These are phyloP conservation scores for Dactylellina haptotyla DNA, from an alignment of 2,329 filamentous ascomycete species.

Conservation along the genomic window DNA sequence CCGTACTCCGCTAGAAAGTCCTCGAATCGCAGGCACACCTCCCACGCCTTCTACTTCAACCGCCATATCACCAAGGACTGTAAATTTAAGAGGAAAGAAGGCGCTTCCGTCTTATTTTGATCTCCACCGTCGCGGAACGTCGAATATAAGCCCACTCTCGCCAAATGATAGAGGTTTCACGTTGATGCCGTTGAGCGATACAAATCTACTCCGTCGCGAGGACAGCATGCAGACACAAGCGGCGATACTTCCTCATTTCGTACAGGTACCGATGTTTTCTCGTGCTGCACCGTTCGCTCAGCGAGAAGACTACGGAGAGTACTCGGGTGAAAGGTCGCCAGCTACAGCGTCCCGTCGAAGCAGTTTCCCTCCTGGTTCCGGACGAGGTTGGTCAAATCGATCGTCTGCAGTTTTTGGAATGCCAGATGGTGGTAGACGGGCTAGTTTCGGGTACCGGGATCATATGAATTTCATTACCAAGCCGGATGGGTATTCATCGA, in stretches of 20 bases:
- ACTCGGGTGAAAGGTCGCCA: constrained; percentile 10
- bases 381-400: constrained; percentile 18
- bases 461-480: constrained; percentile 48
- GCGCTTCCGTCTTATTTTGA: constrained; percentile 45
- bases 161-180: constrained; percentile 35
- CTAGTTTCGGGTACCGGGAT: constrained; percentile 48
- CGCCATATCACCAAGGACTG: constrained; percentile 31
- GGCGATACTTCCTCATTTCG: constrained; percentile 36
- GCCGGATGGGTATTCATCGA: constrained; percentile 42
- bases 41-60: constrained; percentile 25
- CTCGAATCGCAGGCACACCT: constrained; percentile 26
- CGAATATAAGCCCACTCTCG: constrained; percentile 27
- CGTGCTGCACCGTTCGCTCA: constrained; percentile 43
- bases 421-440: constrained; percentile 5
- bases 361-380: constrained; percentile 38
- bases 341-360: constrained; percentile 17
- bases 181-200: constrained; percentile 45
- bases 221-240: constrained; percentile 6
- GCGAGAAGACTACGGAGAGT: constrained; percentile 39
- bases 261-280: constrained; percentile 43
- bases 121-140: constrained; percentile 34
- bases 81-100: constrained; percentile 17
- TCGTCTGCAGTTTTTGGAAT: constrained; percentile 27
- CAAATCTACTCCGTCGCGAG: constrained; percentile 1
- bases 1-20: constrained; percentile 40